Evolutionary conservation across 345 rosid genomes (phyloP).

Genomic region (Toxicodendron radicans): DNA sequence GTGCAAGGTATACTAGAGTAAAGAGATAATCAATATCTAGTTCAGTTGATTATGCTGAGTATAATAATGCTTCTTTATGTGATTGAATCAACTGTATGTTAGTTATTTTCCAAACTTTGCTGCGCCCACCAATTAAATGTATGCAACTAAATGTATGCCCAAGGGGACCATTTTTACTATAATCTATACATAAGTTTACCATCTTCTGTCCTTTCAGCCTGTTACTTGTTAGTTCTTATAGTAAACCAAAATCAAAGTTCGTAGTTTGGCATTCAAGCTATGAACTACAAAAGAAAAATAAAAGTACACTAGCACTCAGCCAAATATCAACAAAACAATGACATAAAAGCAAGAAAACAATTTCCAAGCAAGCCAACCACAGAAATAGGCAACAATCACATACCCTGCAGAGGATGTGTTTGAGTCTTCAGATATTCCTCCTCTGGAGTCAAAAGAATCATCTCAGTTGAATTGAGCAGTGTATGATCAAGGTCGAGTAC

Average conservation of each 20-base stretch:
- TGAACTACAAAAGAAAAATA: neutral
- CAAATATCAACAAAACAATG: no score
- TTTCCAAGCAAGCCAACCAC: neutral
- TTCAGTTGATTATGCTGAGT: neutral
- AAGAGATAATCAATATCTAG: neutral
- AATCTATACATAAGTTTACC: neutral
- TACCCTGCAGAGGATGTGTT: conserved; percentile 69
- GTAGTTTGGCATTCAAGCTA: no score
- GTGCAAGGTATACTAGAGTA: neutral
- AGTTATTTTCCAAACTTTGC: neutral
- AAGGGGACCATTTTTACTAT: no score
- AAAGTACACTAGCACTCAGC: neutral
- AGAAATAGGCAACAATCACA: conserved; percentile 6
- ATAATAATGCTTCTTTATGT: neutral
- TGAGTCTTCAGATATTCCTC: conserved; percentile 78
- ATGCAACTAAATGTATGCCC: neutral
- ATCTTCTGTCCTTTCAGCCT: no score
- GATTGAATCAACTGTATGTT: neutral
- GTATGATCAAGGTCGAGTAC: conserved; percentile 94
- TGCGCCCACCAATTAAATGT: neutral
- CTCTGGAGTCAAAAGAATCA: conserved; percentile 45
- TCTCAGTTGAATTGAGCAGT: conserved; percentile 69
- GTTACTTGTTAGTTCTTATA: no score
- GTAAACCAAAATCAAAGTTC: no score
- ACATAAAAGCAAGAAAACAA: neutral